phyloP scores from a whole-genome alignment of 305 asterid genomes.

The Stenogyne calaminthoides region DNA sequence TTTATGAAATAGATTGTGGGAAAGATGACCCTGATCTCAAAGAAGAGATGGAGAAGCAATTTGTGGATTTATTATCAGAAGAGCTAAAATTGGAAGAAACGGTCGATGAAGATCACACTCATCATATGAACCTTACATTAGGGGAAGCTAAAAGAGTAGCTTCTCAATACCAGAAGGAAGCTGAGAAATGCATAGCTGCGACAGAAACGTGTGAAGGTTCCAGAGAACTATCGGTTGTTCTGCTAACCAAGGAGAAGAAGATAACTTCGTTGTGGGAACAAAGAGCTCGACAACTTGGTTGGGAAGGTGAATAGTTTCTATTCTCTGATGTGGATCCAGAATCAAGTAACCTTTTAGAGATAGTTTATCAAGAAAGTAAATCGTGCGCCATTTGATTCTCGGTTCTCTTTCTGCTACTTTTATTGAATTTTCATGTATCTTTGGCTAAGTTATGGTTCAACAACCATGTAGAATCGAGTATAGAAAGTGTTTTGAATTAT shows the following conservation, averaged over 20 bases:
- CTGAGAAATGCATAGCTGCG: conserved; percentile 88
- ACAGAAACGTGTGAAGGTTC: conserved; percentile 95
- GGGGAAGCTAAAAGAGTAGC: conserved; percentile 87
- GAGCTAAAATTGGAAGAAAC: conserved; percentile 84
- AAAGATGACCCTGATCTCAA: conserved; percentile 93
- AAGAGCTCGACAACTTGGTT: conserved; percentile 57
- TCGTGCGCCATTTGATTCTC: conserved; percentile 24
- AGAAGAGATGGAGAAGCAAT: conserved; percentile 96
- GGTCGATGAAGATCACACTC: conserved; percentile 65
- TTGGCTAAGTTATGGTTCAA: conserved; percentile 23
- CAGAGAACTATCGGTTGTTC: conserved; percentile 67
- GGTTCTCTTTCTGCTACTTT: conserved; percentile 20
- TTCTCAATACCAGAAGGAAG: conserved; percentile 78
- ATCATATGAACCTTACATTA: conserved; percentile 80
- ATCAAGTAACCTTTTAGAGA: conserved; percentile 13
- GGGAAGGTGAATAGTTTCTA: conserved; percentile 54
- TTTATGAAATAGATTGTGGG: conserved; percentile 71
- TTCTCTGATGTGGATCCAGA: conserved; percentile 19
- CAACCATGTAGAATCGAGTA: conserved; percentile 19
- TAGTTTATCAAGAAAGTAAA: conserved; percentile 21
- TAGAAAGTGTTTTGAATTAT: conserved; percentile 9
- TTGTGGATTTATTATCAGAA: conserved; percentile 80
- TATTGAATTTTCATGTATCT: conserved; percentile 15
- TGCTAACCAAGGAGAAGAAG: conserved; percentile 78
- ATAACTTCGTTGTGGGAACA: conserved; percentile 70